These are phyloP conservation scores for Tulasnella sp. DNA, from an alignment of 768 basidiomycete genomes.

Conservation along the genomic window DNA sequence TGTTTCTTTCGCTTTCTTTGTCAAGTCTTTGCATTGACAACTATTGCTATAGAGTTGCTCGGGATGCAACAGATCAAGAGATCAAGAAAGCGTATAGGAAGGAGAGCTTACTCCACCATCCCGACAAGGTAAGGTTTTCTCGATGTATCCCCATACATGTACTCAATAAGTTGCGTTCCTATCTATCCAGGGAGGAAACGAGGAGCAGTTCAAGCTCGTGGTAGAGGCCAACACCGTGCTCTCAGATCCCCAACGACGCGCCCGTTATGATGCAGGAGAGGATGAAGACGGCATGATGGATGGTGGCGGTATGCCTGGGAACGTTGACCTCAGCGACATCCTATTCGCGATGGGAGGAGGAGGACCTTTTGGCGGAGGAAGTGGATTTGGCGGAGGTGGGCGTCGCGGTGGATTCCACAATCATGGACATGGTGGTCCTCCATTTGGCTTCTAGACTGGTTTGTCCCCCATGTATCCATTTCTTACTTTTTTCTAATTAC, in stretches of 20 bases:
- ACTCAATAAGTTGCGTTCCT: constrained; percentile 2
- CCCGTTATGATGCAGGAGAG: constrained; percentile 72
- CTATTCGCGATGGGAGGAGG: constrained; percentile 13
- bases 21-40: not conserved
- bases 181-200: constrained; percentile 66
- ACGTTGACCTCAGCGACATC: constrained; percentile 14
- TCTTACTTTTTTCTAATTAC: not conserved
- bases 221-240: constrained; percentile 73
- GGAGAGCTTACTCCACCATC: constrained; percentile 45
- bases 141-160: not conserved
- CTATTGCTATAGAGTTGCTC: constrained; percentile 32
- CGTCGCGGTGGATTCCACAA: constrained; percentile 4
- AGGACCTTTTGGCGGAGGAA: constrained; percentile 14
- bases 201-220: constrained; percentile 91
- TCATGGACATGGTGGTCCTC: constrained; percentile 5
- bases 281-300: constrained; percentile 52
- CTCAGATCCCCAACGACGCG: constrained; percentile 58
- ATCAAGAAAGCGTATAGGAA: constrained; percentile 88
- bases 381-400: constrained; percentile 9
- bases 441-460: constrained; percentile 4
- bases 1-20: not conserved
- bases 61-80: constrained; percentile 54
- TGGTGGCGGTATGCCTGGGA: constrained; percentile 13
- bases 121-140: constrained; percentile 47
- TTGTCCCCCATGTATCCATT: not conserved